These are phyloP conservation scores for Geum urbanum DNA, from an alignment of 306 rosid species.

Conservation along the genomic window DNA sequence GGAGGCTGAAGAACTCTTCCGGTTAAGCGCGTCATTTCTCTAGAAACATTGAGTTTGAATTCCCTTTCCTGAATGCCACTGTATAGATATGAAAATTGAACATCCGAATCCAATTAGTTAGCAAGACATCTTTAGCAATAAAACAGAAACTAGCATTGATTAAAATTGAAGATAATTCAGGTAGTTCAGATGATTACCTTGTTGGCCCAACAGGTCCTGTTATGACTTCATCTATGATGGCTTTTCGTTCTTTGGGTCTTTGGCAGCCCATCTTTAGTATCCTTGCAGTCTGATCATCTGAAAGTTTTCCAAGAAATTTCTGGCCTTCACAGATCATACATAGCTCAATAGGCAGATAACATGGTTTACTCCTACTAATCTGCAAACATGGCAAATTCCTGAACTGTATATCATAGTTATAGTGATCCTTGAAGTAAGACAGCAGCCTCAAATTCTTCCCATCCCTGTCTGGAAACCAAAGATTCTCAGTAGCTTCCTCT, in stretches of 20 bases:
- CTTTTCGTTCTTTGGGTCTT: conserved; percentile 78
- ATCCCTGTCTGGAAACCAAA: conserved; percentile 87
- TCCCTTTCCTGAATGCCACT: conserved; percentile 81
- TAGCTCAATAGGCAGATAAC: conserved; percentile 99
- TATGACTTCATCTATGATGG: conserved; percentile 81
- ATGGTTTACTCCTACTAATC: conserved; percentile 85
- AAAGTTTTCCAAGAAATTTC: conserved; percentile 84
- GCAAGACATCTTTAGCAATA: not conserved
- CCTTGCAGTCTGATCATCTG: conserved; percentile 92
- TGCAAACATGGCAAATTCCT: conserved; percentile 89
- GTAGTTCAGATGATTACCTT: conserved; percentile 43
- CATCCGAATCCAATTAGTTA: not conserved
- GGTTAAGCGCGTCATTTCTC: conserved; percentile 75
- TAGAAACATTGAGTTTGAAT: conserved; percentile 74
- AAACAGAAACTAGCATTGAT: not conserved
- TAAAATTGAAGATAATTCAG: conserved; percentile 8
- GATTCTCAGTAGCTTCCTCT: conserved; percentile 81
- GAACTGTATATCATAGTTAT: conserved; percentile 84
- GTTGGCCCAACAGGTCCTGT: conserved; percentile 77
- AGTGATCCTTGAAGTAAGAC: conserved; percentile 86
- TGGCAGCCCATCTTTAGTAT: conserved; percentile 98
- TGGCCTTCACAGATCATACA: conserved; percentile 97
- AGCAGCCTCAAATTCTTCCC: conserved; percentile 76
- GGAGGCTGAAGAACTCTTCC: conserved; percentile 97
- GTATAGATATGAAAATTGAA: conserved; percentile 26